A percentile compares a stretch with the other conserved stretches of the same genome.
These are phyloP conservation scores for Calonectria hawksworthii DNA, from an alignment of 2,329 filamentous ascomycete species.

Conservation along the genomic window DNA sequence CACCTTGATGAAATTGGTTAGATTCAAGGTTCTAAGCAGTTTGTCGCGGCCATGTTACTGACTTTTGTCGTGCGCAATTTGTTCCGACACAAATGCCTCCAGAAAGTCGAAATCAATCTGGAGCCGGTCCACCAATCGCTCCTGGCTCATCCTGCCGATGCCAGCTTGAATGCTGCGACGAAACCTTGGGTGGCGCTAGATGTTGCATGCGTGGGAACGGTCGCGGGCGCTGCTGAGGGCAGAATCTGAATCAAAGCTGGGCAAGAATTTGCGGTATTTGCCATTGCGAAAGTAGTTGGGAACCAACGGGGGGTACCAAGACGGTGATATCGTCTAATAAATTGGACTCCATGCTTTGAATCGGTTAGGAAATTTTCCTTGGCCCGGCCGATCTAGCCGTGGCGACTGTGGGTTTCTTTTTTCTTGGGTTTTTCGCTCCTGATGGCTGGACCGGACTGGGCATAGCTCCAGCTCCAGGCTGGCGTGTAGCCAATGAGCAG, in stretches of 20 bases:
- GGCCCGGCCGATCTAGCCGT: slow-evolving; percentile 1
- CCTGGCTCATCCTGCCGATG: background rate
- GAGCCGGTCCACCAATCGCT: slow-evolving; percentile 68
- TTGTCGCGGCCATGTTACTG: slow-evolving; percentile 60
- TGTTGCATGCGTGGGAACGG: background rate
- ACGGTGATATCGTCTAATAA: background rate
- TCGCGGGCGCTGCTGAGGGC: background rate
- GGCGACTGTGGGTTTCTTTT: background rate
- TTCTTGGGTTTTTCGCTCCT: background rate
- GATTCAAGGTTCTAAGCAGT: background rate
- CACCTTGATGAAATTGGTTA: background rate
- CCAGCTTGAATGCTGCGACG: background rate
- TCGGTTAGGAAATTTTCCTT: background rate
- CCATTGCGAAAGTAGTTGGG: background rate
- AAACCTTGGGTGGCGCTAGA: background rate
- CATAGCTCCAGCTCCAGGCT: background rate
- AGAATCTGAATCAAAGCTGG: background rate
- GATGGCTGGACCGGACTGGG: background rate
- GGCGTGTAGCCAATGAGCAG: background rate
- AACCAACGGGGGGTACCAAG: background rate
- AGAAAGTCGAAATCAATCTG: slow-evolving; percentile 94
- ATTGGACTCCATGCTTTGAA: background rate
- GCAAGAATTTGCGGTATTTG: background rate
- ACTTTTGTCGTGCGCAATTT: slow-evolving; percentile 63
- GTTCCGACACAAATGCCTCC: slow-evolving; percentile 85